phyloP scores from a whole-genome alignment of 1,284 basidiomycete species.

The Puccinia triticina region DNA sequence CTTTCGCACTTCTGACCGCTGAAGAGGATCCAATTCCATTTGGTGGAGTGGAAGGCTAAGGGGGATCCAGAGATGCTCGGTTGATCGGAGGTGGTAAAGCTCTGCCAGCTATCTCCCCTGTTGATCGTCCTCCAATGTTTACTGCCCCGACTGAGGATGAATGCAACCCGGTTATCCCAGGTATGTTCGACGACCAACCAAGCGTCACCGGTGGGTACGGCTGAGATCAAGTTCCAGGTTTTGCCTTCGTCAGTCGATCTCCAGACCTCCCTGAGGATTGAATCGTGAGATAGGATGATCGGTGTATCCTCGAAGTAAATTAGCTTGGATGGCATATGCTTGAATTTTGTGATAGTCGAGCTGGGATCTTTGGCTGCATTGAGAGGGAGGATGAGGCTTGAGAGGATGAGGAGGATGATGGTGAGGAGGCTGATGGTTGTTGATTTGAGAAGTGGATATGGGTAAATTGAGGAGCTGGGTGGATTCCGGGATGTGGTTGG shows the following conservation, averaged over 20 bases:
- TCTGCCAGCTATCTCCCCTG: conserved; percentile 79
- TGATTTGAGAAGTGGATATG: neutral
- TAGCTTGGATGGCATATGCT: conserved; percentile 63
- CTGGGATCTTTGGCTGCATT: conserved; percentile 20
- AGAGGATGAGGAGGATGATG: conserved; percentile 19
- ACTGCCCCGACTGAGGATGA: conserved; percentile 72
- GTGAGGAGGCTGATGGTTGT: neutral
- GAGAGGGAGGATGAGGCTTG: conserved; percentile 4
- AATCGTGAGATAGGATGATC: conserved; percentile 81
- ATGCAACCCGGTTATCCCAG: conserved; percentile 77
- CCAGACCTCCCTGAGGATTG: conserved; percentile 70
- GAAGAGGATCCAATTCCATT: conserved; percentile 70
- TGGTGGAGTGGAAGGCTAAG: conserved; percentile 76
- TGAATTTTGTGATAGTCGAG: conserved; percentile 53
- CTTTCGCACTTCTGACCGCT: conserved; percentile 74
- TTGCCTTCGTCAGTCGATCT: conserved; percentile 90
- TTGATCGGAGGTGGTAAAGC: conserved; percentile 71
- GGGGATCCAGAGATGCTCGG: conserved; percentile 69
- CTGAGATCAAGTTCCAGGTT: conserved; percentile 70
- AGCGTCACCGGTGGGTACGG: conserved; percentile 70
- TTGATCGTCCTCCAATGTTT: conserved; percentile 84
- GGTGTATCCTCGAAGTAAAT: conserved; percentile 61
- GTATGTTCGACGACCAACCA: conserved; percentile 83
- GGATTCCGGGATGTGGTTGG: neutral
- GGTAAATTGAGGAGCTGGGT: neutral